Base-by-base conservation (phyloP, 1,139 yeast genomes). In the Yamadazyma diospyri region DNA sequence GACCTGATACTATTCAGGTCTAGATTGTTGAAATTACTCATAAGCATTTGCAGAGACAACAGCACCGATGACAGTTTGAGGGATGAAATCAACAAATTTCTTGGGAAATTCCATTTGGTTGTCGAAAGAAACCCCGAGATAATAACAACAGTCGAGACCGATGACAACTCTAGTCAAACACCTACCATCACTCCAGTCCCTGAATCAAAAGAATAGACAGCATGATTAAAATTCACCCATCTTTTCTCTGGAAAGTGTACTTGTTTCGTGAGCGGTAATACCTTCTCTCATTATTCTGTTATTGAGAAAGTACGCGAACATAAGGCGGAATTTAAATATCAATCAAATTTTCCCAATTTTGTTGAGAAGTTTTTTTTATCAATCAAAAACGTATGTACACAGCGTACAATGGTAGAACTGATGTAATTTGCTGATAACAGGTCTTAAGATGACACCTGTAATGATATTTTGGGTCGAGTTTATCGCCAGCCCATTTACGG, bases 1-100 rank as follows among this genome's bases (percentile, higher is more conserved):
- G 45, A 46, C 25, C 47, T 61, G 14, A 45, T 64, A 2, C 41
- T 64, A 8, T 34, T 49, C 17, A 65, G 58, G 42, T 60, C 68
- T 30, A 54, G 51, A 30, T 39, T 66, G 23, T 51, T 61, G 27
- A 50, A 66, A 29, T 57, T 55, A 16, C 43, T 67, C 37, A 50
- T 67, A n/a, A 41, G 63, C 32, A 48, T 53, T 4, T 51, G 55
- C 29, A 55, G 72, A 35, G 57, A 54, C 37, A 19, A 9, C 5
- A 55, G 59, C 3, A 35, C 35, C 5, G 53, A 48, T 23, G 40
- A 35, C n/a, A 34, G 36, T 11, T 46, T 64, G 12, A 48, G 54
- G 23, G 38, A 36, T 3, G 45, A 43, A 17, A 51, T 62, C 8
- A 43, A 43, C n/a, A 39, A 41, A 12, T 38, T 61, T 4, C 53